Base-by-base conservation (phyloP, 805 yeast species). In the Helenozyma baotianmanensis region DNA sequence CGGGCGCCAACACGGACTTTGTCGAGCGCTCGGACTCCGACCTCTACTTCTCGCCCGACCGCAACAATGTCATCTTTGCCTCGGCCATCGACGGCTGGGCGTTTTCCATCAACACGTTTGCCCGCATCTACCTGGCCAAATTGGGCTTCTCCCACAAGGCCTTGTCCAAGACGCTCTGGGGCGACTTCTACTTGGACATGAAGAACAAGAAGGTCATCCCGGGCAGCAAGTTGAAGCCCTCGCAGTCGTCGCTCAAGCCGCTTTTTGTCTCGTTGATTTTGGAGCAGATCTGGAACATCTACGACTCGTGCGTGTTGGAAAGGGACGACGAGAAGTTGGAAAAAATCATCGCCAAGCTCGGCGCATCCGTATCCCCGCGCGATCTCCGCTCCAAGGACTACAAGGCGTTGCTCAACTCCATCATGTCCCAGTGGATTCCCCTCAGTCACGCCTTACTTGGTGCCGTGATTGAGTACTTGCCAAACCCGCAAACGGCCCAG, bases 61-160 rank as follows among this genome's bases (percentile, higher is more conserved):
- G 76, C 44, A 87, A 87, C 53, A 90, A 90, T 51, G 96, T 90
- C 4, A 76, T 90, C 0, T 90, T 90, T 64, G 90, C 95, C 1
- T 71, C 77, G 18, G 98, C 98, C 1, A 69, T 83, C 13, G 98
- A 92, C 60, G 97, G 97, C 9, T 92, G 98, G 97, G 99, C 97
- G 1, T 92, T 92, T 58, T 83, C 86, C 26, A 69, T 92, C 30
- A 77, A 85, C 32, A 96, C 92, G 45, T 84, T 92, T 58, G 84
- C 96, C 6, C 80, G 82, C 36, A 78, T 92, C 21, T 86, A 87
- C 54, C 92, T 82, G 60, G 76, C 76, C 30, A 87, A 87, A 49
- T 64, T 90, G 13, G 96, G 95, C 0, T 82, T 90, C 45, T 83
- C 85, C 43, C 78, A 88, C 41, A 76, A 77, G 13, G 85, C 77